Evolutionary conservation across 1,139 yeast genomes (phyloP), one percentile per base, ranked within the genome.

Genomic region (Pichiaceae sp.): DNA sequence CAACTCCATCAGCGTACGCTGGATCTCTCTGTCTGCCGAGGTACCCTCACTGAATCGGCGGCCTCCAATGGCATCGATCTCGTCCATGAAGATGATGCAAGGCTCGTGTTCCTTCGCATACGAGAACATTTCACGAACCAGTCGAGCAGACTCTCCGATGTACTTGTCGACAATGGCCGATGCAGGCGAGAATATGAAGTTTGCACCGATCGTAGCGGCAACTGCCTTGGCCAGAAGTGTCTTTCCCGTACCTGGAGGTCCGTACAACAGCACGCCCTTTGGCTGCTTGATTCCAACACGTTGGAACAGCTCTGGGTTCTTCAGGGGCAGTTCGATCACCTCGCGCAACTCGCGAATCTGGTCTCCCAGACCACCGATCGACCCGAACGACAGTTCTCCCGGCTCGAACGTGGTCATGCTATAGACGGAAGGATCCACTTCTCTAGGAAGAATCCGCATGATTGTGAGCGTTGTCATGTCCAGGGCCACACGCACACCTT

Each of bases 211-310:
- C 4, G 97, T 91, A 33, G 98, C 97, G 4, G 99, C 98, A 32
- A 89, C 97, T 0, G 98, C 98, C 57, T 91, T 89, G 11, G 98
- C 98, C 52, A 91, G 70, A 44, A 91, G 67, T 0, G 98, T 91
- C 59, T 91, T 91, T 58, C 98, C 98, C 1, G 98, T 91, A 53
- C 98, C 98, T 20, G 98, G 98, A n/a, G 98, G 98, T 2, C 98
- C 99, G 55, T 93, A 93, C 41, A 93, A 69, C 47, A 93, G 68
- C 14, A 93, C 98, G 57, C 98, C 99, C 63, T 91, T 93, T 39
- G 99, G 98, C 16, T 97, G 95, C 56, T 87, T 86, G 60, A 93
- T 93, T 35, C 99, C 99, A 19, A 93, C 96, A 58, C 98, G 78
- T 45, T 83, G 70, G 60, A 93, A 93, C 50, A 93, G 72, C 62